Conservation (phyloP, 805 yeast genomes). For the Candida vaughaniae region DNA sequence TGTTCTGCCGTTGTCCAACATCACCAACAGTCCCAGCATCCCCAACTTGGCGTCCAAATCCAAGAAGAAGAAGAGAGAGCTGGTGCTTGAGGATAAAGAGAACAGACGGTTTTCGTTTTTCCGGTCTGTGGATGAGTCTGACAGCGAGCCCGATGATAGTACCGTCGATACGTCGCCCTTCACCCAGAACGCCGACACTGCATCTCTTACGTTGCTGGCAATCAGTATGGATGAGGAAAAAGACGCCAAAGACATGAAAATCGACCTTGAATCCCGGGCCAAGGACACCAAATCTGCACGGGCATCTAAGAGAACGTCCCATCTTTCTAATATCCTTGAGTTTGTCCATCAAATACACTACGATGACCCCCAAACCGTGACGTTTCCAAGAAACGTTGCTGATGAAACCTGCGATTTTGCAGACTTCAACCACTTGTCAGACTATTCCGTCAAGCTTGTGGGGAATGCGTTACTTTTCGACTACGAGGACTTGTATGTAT, state of each 20-base stretch:
- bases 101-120: constrained; percentile 10
- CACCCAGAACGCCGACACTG: constrained; percentile 9
- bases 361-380: not conserved
- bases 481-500: constrained; percentile 6
- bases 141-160: constrained; percentile 6
- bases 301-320: constrained; percentile 6
- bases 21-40: not conserved
- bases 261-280: not conserved
- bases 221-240: constrained; percentile 8
- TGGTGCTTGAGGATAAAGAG: no score
- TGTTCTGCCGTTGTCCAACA: not conserved
- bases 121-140: not conserved
- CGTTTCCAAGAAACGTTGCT: not conserved
- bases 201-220: constrained; percentile 6
- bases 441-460: constrained; percentile 8
- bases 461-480: constrained; percentile 7
- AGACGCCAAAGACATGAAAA: constrained; percentile 4
- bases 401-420: not conserved
- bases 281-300: constrained; percentile 1
- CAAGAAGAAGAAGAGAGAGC: no score
- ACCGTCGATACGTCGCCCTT: constrained; percentile 10
- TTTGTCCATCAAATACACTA: constrained; percentile 12
- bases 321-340: constrained; percentile 11
- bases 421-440: constrained; percentile 6
- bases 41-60: no score